Evolutionary conservation across 176 grass and related monocot genomes (phyloP).

Genomic region (Coix lacrymajobi): DNA sequence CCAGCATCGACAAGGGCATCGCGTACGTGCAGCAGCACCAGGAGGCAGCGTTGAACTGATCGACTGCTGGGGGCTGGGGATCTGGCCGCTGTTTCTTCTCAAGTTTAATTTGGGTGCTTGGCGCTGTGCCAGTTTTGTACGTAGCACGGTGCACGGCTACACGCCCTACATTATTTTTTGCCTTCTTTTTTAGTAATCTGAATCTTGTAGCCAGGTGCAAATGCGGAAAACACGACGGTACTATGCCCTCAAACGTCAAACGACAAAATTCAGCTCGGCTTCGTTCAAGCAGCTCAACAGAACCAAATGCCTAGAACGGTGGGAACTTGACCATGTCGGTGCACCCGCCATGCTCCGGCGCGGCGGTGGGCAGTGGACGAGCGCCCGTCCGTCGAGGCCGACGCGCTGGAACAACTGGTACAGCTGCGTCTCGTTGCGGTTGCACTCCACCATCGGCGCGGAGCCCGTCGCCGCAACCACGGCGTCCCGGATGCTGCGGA

Average conservation of each 20-base stretch:
- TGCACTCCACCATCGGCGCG: conserved; percentile 46
- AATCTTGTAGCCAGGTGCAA: too few species aligned
- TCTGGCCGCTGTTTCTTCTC: background rate
- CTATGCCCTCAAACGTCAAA: background rate
- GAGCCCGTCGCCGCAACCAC: conserved; percentile 19
- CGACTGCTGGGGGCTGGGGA: background rate
- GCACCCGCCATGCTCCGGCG: background rate
- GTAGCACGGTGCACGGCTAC: background rate
- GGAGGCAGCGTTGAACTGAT: background rate
- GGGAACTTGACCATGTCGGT: conserved; percentile 39
- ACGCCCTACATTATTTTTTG: too few species aligned
- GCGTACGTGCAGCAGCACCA: conserved; percentile 31
- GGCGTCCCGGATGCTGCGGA: conserved; percentile 25
- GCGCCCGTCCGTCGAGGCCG: conserved; percentile 1
- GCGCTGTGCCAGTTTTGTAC: background rate
- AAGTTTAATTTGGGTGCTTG: background rate
- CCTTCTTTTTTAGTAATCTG: too few species aligned
- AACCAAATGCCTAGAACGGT: conserved; percentile 25
- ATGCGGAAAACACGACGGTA: too few species aligned
- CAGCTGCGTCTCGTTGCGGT: conserved; percentile 37
- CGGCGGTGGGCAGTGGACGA: conserved; percentile 29
- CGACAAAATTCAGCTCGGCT: too few species aligned
- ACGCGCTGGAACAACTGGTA: conserved; percentile 51
- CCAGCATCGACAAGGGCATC: conserved; percentile 51
- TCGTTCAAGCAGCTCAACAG: background rate